Evolutionary conservation across 2,329 filamentous ascomycete genomes (phyloP).

Genomic region (Ascochyta pisi): DNA sequence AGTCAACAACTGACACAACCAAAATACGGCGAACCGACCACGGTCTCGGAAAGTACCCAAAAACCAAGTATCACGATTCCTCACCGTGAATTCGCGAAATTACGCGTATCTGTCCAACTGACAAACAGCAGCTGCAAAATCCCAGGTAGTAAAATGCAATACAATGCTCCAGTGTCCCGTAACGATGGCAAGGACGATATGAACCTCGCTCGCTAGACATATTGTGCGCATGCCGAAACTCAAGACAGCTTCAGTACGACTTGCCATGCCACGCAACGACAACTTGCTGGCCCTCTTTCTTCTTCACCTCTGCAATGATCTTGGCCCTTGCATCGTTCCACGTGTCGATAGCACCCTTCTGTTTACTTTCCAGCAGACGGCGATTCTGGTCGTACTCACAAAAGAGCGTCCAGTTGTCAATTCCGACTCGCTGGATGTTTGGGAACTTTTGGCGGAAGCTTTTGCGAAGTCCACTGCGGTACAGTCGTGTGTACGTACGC

Average conservation of each 20-base stretch:
- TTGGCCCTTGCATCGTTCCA: not conserved
- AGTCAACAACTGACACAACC: no score
- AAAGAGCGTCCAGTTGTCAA: slow-evolving; percentile 12
- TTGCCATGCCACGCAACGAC: no score
- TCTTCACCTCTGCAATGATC: not conserved
- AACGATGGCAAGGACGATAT: no score
- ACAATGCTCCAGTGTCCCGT: no score
- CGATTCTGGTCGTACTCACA: slow-evolving; percentile 1
- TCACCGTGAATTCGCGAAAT: no score
- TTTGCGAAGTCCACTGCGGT: slow-evolving; percentile 14
- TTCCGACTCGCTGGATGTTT: slow-evolving; percentile 12
- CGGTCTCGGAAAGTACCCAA: no score
- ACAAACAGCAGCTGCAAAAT: no score
- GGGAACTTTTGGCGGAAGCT: slow-evolving; percentile 18
- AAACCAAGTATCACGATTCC: no score
- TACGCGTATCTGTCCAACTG: no score
- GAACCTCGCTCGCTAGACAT: not conserved
- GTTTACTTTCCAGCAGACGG: not conserved
- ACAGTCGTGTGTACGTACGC: slow-evolving; percentile 11
- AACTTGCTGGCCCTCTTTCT: not conserved
- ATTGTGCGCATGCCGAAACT: not conserved
- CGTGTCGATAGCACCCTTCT: not conserved
- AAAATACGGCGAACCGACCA: no score
- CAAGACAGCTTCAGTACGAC: no score
- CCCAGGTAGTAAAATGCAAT: no score